Percentiles rank a stretch among this genome's conserved stretches.
These are phyloP conservation scores for Fusarium nygamai DNA, from an alignment of 2,329 filamentous ascomycete species.

Conservation along the genomic window DNA sequence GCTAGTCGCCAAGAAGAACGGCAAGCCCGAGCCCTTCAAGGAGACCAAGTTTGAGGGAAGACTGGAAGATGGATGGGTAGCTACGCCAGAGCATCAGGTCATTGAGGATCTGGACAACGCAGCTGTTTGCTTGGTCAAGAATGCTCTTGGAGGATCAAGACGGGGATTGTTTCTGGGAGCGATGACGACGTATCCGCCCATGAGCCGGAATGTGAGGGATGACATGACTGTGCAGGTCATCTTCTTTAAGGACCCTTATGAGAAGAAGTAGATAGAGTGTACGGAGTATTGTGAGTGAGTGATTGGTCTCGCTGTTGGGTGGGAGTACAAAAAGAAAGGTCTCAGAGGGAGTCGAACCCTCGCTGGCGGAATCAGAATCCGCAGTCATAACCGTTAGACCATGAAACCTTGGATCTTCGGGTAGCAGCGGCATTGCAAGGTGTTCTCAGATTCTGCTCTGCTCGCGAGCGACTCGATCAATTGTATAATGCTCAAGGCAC, in stretches of 20 bases:
- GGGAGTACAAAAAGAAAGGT: background rate
- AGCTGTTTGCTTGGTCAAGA: conserved; percentile 82
- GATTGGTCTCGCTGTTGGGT: background rate
- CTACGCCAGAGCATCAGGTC: conserved; percentile 67
- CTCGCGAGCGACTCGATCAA: too few species aligned
- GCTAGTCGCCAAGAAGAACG: conserved; percentile 49
- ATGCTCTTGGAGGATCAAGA: conserved; percentile 81
- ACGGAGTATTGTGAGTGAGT: background rate
- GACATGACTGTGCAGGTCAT: conserved; percentile 88
- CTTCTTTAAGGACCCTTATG: conserved; percentile 59
- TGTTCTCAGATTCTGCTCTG: background rate
- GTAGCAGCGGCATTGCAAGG: background rate
- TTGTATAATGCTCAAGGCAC: background rate
- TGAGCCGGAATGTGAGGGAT: conserved; percentile 72
- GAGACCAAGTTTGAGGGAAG: conserved; percentile 33
- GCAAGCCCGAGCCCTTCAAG: conserved; percentile 37
- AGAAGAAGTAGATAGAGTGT: conserved; percentile 76
- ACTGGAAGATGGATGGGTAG: conserved; percentile 36
- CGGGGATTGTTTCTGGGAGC: conserved; percentile 78
- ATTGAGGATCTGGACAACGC: conserved; percentile 80
- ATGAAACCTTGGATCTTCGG: background rate
- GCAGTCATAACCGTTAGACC: background rate
- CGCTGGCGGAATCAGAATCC: background rate
- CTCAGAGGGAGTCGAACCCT: background rate
- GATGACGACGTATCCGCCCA: conserved; percentile 76